Conservation (phyloP, 768 basidiomycete species). For the Mycena rebaudengoi region DNA sequence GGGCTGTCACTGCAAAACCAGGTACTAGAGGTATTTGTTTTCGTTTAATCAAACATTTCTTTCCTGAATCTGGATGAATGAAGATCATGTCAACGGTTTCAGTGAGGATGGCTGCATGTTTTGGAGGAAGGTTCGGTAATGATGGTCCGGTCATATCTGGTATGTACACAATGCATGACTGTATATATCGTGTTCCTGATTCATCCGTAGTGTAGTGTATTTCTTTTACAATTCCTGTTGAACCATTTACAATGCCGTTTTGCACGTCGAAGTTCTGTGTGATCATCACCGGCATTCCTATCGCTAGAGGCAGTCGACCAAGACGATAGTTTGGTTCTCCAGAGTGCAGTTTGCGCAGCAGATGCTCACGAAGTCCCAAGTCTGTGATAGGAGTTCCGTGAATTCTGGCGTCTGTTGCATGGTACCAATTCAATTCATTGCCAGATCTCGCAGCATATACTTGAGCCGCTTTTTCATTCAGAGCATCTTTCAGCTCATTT, state of each 20-base stretch:
- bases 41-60: neutral
- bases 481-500: constrained; percentile 44
- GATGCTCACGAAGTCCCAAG: constrained; percentile 1
- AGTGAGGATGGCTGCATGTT: neutral
- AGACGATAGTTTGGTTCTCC: constrained; percentile 39
- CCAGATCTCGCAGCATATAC: constrained; percentile 34
- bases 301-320: constrained; percentile 41
- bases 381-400: constrained; percentile 16
- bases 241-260: constrained; percentile 29
- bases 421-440: constrained; percentile 35
- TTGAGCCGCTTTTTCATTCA: constrained; percentile 38
- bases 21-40: neutral
- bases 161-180: constrained; percentile 5
- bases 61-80: neutral
- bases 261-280: constrained; percentile 47
- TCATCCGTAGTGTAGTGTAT: neutral
- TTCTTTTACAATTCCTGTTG: neutral
- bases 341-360: constrained; percentile 26
- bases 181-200: neutral
- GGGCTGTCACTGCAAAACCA: neutral
- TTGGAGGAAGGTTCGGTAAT: neutral
- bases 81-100: neutral
- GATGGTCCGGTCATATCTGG: neutral
- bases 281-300: constrained; percentile 51
- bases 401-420: constrained; percentile 30